A percentile compares a stretch with the other conserved stretches of the same genome.
These are phyloP conservation scores for Melampsora americana DNA, from an alignment of 1,284 basidiomycete genomes.

Conservation along the genomic window DNA sequence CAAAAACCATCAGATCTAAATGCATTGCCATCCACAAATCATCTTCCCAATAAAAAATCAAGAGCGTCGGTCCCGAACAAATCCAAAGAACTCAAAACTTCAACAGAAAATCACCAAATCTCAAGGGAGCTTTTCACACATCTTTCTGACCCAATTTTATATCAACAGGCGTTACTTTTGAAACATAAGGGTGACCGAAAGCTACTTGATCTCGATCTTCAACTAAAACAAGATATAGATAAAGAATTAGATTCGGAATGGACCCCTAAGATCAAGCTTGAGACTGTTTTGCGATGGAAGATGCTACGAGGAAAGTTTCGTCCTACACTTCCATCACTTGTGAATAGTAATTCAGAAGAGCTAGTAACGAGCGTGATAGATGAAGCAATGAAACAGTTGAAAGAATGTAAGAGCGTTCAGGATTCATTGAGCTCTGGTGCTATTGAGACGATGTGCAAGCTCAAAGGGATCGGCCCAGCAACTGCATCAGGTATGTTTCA, in stretches of 20 bases:
- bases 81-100: too few species aligned
- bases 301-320: slow-evolving; percentile 19
- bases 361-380: neutral
- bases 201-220: slow-evolving; percentile 10
- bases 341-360: slow-evolving; percentile 16
- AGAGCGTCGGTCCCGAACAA: too few species aligned
- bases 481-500: slow-evolving; percentile 34
- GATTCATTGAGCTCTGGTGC: slow-evolving; percentile 11
- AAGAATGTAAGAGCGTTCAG: neutral
- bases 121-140: too few species aligned
- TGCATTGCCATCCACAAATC: too few species aligned
- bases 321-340: slow-evolving; percentile 9
- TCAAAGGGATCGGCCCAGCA: slow-evolving; percentile 33
- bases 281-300: slow-evolving; percentile 33
- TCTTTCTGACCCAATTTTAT: neutral
- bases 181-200: neutral
- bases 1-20: too few species aligned
- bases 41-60: too few species aligned
- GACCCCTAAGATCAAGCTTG: neutral
- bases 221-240: neutral
- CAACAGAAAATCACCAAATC: too few species aligned
- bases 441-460: slow-evolving; percentile 18
- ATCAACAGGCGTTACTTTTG: slow-evolving; percentile 10
- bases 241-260: neutral
- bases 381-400: slow-evolving; percentile 6